Evolutionary conservation across 2,329 filamentous ascomycete genomes (phyloP), one percentile per base, ranked within the genome.

Genomic region (Lecanicillium sp.): DNA sequence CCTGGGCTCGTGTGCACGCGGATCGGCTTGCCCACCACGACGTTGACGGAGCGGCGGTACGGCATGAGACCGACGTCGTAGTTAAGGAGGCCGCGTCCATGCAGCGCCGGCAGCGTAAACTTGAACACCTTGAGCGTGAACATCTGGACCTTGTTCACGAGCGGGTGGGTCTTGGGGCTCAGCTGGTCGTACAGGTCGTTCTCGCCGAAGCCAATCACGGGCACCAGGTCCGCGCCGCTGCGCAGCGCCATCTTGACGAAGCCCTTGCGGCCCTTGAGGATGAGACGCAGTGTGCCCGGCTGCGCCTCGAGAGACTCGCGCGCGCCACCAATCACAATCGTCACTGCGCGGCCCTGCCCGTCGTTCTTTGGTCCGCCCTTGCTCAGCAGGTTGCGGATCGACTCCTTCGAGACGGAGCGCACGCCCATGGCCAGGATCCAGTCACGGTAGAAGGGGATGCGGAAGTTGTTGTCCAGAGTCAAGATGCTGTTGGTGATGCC

Each of bases 41-140:
- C 81, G 61, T 97, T 93, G 51, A 98, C 72, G 10, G 89, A 84
- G 43, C 84, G 76, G 11, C 93, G 82, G 65, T 96, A 97, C 0
- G 93, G 93, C 87, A 97, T 90, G 58, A 97, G 71, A 4, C 93
- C 93, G 12, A 96, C 88, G 64, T 98, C 93, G 62, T 98, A 97
- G 66, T 98, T 98, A 70, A 97, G 95, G 33, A 97, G 84, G 11
- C 91, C 91, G 21, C 90, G 73, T 3, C 90, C 91, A 64, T 95
- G 90, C 59, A 96, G 86, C 23, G 95, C 77, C 1, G 93, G 90
- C 10, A 97, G 76, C 0, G 93, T 97, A 60, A 96, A 98, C 44
- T 94, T 94, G 73, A 94, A 82, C 5, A 86, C 72, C 56, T 85
- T 86, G 67, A 97, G 91, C 49, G 94, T 72, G 23, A 90, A 69